phyloP scores from a whole-genome alignment of 2,329 filamentous ascomycete genomes.

The Apiospora aurea region DNA sequence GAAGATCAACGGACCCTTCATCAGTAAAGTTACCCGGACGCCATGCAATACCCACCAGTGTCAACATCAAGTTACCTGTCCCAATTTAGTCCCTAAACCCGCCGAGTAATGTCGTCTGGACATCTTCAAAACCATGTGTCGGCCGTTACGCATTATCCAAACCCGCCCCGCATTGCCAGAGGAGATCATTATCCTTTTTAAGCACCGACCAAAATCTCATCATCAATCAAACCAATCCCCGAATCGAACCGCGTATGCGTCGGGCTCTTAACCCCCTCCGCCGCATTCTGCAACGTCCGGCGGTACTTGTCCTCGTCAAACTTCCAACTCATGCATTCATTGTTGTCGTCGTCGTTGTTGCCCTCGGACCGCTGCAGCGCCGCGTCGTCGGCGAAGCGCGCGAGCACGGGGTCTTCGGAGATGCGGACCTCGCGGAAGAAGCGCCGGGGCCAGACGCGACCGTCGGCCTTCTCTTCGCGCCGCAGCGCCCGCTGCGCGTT shows the following conservation, averaged over 20 bases:
- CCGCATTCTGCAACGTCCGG: constrained; percentile 29
- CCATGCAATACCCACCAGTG: background rate
- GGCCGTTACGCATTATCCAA: constrained; percentile 1
- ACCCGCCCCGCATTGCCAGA: background rate
- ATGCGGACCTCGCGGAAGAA: constrained; percentile 33
- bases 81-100: background rate
- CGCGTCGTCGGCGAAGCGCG: constrained; percentile 28
- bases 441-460: constrained; percentile 34
- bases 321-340: constrained; percentile 34
- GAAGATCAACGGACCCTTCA: background rate
- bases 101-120: background rate
- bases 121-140: background rate
- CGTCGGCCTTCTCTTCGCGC: constrained; percentile 33
- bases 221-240: constrained; percentile 31
- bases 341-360: constrained; percentile 11
- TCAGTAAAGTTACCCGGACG: background rate
- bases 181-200: background rate
- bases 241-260: constrained; percentile 38
- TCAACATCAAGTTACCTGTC: background rate
- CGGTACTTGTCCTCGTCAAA: constrained; percentile 37
- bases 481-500: constrained; percentile 71
- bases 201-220: constrained; percentile 7
- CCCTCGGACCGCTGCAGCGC: background rate
- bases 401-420: constrained; percentile 31
- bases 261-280: constrained; percentile 34